Evolutionary conservation across 371 early-diverging fungal genomes (phyloP).

Genomic region (Lichtheimia ornata): DNA sequence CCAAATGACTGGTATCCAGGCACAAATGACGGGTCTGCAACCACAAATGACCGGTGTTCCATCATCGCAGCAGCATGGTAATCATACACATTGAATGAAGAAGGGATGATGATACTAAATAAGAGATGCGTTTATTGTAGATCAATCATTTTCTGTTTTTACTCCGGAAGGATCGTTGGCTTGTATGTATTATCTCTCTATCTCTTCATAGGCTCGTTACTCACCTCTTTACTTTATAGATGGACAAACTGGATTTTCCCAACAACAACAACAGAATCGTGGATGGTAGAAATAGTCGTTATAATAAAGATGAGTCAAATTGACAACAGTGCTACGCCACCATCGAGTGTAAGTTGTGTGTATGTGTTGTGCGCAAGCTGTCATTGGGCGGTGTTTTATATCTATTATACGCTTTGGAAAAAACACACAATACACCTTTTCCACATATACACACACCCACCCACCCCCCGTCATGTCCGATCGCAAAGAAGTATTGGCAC

Average conservation of each 20-base stretch:
- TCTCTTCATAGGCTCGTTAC: neutral
- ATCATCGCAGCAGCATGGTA: neutral
- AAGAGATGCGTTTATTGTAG: neutral
- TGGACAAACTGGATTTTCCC: conserved; percentile 15
- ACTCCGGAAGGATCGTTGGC: conserved; percentile 27
- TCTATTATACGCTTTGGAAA: no score
- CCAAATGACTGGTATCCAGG: conserved; percentile 45
- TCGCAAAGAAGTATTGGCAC: conserved; percentile 47
- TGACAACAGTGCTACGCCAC: no score
- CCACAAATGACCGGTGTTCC: conserved; percentile 1
- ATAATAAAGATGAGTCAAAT: neutral
- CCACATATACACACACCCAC: no score
- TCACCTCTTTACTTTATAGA: conserved; percentile 8
- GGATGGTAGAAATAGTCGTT: conserved; percentile 4
- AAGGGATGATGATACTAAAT: neutral
- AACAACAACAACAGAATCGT: conserved; percentile 8
- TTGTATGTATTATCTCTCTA: conserved; percentile 11
- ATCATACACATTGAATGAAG: neutral
- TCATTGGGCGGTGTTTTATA: no score
- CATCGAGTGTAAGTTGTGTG: no score
- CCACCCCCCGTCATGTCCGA: conserved; percentile 31
- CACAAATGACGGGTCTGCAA: conserved; percentile 8
- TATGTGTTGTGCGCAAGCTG: no score
- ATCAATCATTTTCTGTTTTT: conserved; percentile 17
- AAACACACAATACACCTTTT: no score